phyloP scores from a whole-genome alignment of 306 rosid species.

The Argentina anserina region DNA sequence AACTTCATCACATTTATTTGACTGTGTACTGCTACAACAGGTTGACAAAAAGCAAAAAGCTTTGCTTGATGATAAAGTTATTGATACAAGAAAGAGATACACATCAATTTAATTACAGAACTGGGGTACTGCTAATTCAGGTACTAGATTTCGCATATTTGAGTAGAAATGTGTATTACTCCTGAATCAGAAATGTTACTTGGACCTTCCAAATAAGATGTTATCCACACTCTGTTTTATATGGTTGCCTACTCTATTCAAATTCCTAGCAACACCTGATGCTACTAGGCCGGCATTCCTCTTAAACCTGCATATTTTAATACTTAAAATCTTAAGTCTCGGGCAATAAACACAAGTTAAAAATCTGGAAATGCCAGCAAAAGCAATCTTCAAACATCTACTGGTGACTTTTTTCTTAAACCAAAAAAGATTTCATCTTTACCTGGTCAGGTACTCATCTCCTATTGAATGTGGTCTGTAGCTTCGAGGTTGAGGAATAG shows the following conservation, averaged over 20 bases:
- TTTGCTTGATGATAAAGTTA: neutral
- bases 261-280: constrained; percentile 66
- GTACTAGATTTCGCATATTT: neutral
- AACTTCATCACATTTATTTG: neutral
- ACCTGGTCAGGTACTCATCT: constrained; percentile 76
- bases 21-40: neutral
- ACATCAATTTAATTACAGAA: neutral
- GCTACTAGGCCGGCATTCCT: constrained; percentile 82
- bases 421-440: constrained; percentile 36
- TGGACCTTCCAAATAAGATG: constrained; percentile 65
- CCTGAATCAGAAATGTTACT: constrained; percentile 27
- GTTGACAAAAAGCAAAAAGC: neutral
- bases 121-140: constrained; percentile 13
- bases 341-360: neutral
- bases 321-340: constrained; percentile 3
- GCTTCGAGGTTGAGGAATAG: constrained; percentile 48
- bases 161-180: neutral
- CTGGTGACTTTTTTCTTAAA: neutral
- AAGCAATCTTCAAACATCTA: neutral
- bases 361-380: neutral
- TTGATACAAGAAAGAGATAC: neutral
- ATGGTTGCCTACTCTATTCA: constrained; percentile 62
- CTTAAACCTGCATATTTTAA: constrained; percentile 52
- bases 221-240: constrained; percentile 62
- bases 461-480: constrained; percentile 41